These are phyloP conservation scores for Acanthamoeba lenticulata DNA, from an alignment of 208 protist genomes.

Conservation along the genomic window DNA sequence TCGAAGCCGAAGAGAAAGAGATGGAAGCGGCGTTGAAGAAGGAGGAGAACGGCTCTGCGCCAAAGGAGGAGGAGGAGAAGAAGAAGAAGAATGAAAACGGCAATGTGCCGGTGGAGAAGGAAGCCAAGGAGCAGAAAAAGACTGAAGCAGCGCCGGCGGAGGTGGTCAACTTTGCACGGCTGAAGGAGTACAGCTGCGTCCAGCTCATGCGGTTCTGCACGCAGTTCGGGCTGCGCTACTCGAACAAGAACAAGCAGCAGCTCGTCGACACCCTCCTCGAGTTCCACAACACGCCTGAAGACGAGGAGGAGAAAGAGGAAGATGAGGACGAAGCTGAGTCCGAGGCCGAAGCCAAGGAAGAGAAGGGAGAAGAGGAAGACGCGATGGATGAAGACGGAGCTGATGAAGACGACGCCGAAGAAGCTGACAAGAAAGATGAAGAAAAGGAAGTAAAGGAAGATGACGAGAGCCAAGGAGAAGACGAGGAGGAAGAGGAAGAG, in stretches of 20 bases:
- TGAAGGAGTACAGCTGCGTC: neutral
- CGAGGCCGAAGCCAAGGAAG: neutral
- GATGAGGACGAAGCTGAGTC: neutral
- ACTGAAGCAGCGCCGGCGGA: neutral
- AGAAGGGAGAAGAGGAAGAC: slow-evolving; percentile 60
- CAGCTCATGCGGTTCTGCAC: neutral
- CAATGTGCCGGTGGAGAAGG: neutral
- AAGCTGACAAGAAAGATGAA: no score
- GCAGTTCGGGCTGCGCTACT: neutral
- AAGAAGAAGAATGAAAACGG: neutral
- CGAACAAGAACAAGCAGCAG: neutral
- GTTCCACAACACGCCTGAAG: neutral
- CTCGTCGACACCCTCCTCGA: neutral
- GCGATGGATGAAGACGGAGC: slow-evolving; percentile 43
- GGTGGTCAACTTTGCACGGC: neutral
- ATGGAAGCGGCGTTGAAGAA: neutral
- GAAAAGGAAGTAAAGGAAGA: no score
- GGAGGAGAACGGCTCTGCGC: neutral
- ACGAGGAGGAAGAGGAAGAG: neutral
- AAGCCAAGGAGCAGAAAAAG: neutral
- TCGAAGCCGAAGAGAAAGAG: no score
- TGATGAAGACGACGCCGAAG: neutral
- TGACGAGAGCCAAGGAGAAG: neutral
- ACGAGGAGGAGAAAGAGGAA: neutral
- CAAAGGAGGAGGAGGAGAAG: no score